phyloP scores from a whole-genome alignment of 2,329 filamentous ascomycete species.

The Epicoccum sorghinum region DNA sequence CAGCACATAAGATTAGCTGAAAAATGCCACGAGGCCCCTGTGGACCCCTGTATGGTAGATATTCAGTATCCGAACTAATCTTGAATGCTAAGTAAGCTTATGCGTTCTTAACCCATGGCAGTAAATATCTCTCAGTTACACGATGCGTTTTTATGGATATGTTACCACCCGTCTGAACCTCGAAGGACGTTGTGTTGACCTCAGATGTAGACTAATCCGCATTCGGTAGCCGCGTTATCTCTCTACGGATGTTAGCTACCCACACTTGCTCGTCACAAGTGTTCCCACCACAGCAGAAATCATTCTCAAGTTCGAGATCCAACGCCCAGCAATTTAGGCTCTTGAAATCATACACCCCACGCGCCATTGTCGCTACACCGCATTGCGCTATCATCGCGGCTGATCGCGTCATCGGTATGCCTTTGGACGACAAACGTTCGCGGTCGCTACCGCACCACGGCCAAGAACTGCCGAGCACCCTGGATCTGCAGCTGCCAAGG shows the following conservation, averaged over 20 bases:
- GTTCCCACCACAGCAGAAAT: not conserved
- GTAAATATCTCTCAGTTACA: too few species aligned
- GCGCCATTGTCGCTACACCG: not conserved
- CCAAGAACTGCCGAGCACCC: constrained; percentile 3
- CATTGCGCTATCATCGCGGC: constrained; percentile 18
- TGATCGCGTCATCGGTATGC: constrained; percentile 18
- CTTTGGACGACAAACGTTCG: constrained; percentile 3
- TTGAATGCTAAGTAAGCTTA: too few species aligned
- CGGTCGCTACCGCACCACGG: constrained; percentile 1
- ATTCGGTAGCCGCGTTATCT: not conserved
- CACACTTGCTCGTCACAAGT: not conserved
- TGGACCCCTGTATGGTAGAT: too few species aligned
- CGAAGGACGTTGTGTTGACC: too few species aligned
- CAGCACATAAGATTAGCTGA: too few species aligned
- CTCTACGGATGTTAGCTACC: not conserved
- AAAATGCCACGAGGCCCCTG: too few species aligned
- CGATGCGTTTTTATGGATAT: too few species aligned
- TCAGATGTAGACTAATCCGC: not conserved
- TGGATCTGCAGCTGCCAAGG: constrained; percentile 22
- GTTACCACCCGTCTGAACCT: too few species aligned
- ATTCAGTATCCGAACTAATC: too few species aligned
- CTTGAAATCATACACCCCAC: not conserved
- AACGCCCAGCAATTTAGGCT: constrained; percentile 3
- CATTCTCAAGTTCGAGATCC: not conserved
- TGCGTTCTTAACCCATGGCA: too few species aligned